Conservation (phyloP, 345 rosid genomes). For the Syzygium grande region DNA sequence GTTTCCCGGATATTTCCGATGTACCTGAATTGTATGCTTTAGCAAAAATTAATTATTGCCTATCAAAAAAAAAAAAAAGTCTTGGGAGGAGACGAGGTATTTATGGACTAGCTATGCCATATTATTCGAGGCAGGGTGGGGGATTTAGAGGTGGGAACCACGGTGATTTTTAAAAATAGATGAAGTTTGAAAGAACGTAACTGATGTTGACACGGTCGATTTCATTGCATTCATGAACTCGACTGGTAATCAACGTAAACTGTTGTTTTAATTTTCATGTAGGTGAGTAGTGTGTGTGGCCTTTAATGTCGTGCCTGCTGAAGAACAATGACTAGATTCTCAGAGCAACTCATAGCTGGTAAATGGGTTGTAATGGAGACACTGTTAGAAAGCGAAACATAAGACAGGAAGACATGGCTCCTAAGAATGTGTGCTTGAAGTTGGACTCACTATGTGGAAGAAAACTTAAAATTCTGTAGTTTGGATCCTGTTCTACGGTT, state of each 20-base stretch:
- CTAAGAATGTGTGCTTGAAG: background rate
- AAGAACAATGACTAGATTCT: background rate
- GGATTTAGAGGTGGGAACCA: background rate
- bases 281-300: background rate
- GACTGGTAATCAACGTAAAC: background rate
- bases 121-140: background rate
- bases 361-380: background rate
- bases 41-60: background rate
- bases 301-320: background rate
- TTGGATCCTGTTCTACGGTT: background rate
- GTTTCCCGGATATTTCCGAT: background rate
- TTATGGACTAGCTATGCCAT: too few relatives aligned
- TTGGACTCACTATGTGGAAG: background rate
- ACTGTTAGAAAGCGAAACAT: background rate
- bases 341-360: background rate
- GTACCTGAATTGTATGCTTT: background rate
- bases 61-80: background rate
- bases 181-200: background rate
- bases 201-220: background rate
- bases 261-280: background rate
- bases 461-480: background rate
- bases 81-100: background rate
- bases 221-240: background rate
- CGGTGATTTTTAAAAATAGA: background rate
- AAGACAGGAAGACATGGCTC: background rate